Conservation (phyloP, 1,139 yeast species). For the Yamadazyma atmosphaerica region DNA sequence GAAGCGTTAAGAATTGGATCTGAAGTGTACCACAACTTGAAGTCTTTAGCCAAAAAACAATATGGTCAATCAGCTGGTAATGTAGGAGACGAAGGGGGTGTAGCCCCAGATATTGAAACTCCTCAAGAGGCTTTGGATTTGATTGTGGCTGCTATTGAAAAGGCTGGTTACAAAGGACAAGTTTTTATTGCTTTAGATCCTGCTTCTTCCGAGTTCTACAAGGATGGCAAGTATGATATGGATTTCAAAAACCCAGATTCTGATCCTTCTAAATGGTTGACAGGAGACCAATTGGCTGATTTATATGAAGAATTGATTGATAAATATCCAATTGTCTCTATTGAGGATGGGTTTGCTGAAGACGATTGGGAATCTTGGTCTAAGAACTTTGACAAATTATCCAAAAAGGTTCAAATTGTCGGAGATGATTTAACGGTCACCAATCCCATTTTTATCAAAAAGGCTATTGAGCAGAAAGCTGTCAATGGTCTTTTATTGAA, state of each 20-base stretch:
- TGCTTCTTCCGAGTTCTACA: slow-evolving; percentile 90
- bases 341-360: slow-evolving; percentile 95
- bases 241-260: slow-evolving; percentile 91
- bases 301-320: slow-evolving; percentile 68
- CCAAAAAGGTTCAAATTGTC: slow-evolving; percentile 72
- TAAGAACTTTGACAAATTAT: slow-evolving; percentile 65
- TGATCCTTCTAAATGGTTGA: slow-evolving; percentile 78
- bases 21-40: slow-evolving; percentile 88
- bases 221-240: slow-evolving; percentile 88
- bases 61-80: slow-evolving; percentile 94
- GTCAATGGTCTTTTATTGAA: slow-evolving; percentile 86
- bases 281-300: slow-evolving; percentile 77
- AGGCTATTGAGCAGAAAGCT: slow-evolving; percentile 87
- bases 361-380: slow-evolving; percentile 96
- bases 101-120: slow-evolving; percentile 86
- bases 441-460: slow-evolving; percentile 82
- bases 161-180: slow-evolving; percentile 86
- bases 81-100: slow-evolving; percentile 99
- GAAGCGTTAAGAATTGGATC: slow-evolving; percentile 90
- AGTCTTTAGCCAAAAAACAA: slow-evolving; percentile 78
- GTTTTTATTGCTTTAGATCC: slow-evolving; percentile 83
- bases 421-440: slow-evolving; percentile 95
- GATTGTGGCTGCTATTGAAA: slow-evolving; percentile 76
- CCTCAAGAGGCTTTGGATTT: slow-evolving; percentile 91
- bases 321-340: slow-evolving; percentile 89